Conservation (phyloP, 257 asterid genomes). For the Solanum microdontum region DNA sequence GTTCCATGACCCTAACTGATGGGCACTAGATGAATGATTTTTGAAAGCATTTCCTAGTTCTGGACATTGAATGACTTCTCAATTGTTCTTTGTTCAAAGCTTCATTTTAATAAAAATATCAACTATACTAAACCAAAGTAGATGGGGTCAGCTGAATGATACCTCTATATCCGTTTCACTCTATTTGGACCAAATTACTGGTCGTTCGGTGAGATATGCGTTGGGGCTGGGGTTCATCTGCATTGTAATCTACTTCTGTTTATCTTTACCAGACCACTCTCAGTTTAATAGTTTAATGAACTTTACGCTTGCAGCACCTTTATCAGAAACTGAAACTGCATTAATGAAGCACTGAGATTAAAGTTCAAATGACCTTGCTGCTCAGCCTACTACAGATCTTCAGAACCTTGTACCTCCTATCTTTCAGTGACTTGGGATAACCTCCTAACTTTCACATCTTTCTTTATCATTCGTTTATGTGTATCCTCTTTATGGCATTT, state of each 20-base stretch:
- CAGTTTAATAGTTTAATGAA: not conserved
- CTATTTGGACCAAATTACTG: not conserved
- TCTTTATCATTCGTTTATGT: not conserved
- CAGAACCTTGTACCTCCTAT: not conserved
- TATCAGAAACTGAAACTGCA: slow-evolving; percentile 93
- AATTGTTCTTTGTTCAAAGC: not conserved
- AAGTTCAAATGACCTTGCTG: slow-evolving; percentile 6
- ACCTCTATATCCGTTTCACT: not conserved
- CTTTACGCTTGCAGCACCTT: slow-evolving; percentile 62
- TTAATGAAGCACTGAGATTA: slow-evolving; percentile 61
- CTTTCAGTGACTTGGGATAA: not conserved
- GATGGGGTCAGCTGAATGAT: not conserved
- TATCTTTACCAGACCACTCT: not conserved
- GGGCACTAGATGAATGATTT: not conserved
- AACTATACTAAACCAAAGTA: not conserved
- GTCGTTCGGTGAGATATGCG: not conserved
- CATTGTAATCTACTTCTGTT: not conserved
- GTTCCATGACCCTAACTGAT: not conserved
- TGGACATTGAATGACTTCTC: not conserved
- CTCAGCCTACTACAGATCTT: not conserved
- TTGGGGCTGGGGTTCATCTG: not conserved
- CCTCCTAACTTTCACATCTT: not conserved
- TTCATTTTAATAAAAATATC: not conserved
- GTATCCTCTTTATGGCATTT: not conserved
- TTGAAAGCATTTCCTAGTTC: not conserved